Evolutionary conservation across 192 early-diverging fungal genomes (phyloP).

Genomic region (Jimgerdemannia lactiflua): DNA sequence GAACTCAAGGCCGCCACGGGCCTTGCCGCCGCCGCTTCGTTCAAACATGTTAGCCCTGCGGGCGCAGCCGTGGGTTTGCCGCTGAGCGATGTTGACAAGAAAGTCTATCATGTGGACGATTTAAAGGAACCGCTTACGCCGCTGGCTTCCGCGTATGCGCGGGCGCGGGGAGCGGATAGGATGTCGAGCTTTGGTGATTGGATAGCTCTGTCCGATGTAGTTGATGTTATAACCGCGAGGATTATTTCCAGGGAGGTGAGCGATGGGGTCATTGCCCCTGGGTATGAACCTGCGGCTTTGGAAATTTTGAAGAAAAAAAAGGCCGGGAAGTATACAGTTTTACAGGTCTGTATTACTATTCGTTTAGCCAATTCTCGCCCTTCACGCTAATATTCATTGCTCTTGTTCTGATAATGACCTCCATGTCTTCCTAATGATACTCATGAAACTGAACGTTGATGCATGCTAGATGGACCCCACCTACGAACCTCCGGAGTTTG

Average conservation of each 20-base stretch:
- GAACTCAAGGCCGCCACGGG: constrained; percentile 83
- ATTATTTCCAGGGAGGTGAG: constrained; percentile 96
- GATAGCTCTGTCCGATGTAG: constrained; percentile 88
- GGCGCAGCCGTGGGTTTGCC: constrained; percentile 93
- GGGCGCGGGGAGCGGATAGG: constrained; percentile 97
- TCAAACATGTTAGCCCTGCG: constrained; percentile 99
- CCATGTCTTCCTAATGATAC: neutral
- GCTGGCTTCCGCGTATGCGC: constrained; percentile 91
- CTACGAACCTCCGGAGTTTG: constrained; percentile 82
- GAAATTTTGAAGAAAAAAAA: constrained; percentile 94
- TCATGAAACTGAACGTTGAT: neutral
- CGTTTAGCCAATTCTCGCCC: no score
- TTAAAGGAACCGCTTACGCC: constrained; percentile 73
- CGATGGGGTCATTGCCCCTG: constrained; percentile 97
- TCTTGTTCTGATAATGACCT: no score
- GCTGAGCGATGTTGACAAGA: constrained; percentile 74
- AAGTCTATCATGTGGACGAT: constrained; percentile 92
- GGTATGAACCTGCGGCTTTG: constrained; percentile 82
- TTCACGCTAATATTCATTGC: no score
- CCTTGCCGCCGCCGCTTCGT: constrained; percentile 95
- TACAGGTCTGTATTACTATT: constrained; percentile 43
- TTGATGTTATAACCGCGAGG: constrained; percentile 90
- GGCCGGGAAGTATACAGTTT: constrained; percentile 93
- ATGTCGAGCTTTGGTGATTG: constrained; percentile 99
- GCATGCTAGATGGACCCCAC: constrained; percentile 66